Evolutionary conservation across 345 rosid genomes (phyloP).

Genomic region (Salix exigua): DNA sequence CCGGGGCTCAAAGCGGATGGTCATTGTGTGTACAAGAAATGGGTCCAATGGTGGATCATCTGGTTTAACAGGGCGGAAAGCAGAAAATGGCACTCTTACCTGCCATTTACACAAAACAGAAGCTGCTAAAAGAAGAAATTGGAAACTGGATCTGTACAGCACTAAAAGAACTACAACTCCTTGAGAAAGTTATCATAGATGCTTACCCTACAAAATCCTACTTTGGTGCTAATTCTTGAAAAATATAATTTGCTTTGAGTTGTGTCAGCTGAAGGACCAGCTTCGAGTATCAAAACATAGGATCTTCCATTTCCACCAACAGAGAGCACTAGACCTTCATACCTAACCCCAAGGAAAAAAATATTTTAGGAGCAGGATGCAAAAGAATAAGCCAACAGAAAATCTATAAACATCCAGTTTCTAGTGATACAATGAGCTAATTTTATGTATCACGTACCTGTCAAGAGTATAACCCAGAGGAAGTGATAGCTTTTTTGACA

Average conservation of each 20-base stretch:
- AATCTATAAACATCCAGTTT: background rate
- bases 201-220: conserved; percentile 84
- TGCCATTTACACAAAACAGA: conserved; percentile 28
- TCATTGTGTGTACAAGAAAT: conserved; percentile 84
- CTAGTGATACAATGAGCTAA: background rate
- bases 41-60: conserved; percentile 95
- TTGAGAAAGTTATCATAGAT: conserved; percentile 6
- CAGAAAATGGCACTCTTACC: conserved; percentile 94
- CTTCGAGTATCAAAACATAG: conserved; percentile 85
- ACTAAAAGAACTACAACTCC: too few species aligned
- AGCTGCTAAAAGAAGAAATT: background rate
- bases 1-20: conserved; percentile 94
- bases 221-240: conserved; percentile 85
- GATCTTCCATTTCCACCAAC: conserved; percentile 98
- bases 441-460: conserved; percentile 43
- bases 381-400: background rate
- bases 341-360: conserved; percentile 39
- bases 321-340: conserved; percentile 88
- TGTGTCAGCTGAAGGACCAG: conserved; percentile 87
- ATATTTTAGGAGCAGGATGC: background rate
- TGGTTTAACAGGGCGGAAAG: conserved; percentile 89
- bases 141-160: background rate
- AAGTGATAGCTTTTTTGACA: conserved; percentile 72
- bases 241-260: conserved; percentile 84
- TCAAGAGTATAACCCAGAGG: conserved; percentile 86